Base-by-base conservation (phyloP, 2,329 filamentous ascomycete genomes). In the Trichoderma hamatum region DNA sequence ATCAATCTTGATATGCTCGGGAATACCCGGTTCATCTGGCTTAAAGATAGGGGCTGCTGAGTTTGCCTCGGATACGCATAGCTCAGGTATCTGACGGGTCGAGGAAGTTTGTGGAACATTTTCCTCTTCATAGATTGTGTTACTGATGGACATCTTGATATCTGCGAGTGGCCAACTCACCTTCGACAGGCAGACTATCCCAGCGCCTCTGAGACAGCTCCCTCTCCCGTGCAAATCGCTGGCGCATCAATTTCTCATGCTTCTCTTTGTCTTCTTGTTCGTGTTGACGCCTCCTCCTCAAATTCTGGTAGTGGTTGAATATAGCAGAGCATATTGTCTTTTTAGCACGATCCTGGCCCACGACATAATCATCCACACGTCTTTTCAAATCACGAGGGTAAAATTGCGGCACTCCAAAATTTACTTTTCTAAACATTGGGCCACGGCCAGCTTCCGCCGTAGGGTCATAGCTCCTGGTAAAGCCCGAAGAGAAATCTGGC, bases 251-350 rank as follows among this genome's bases (percentile, higher is more conserved):
- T 80, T 91, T 92, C 71, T 93, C 90, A 54, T 83, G 81, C 43
- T 81, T 73, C 56, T 84, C 84, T 63, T 83, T 81, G 66, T 89
- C 86, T 69, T 86, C 82, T 30, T 92, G 88, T 75, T 97, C 94
- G 67, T 94, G 89, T 72, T 96, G 88, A 70, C 90, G 88, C 60
- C 93, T 85, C 75, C 93, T 87, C 28, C 94, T 90, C 70, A 97
- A 87, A 58, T 92, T 89, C 80, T 97, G 93, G 77, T 98, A 97
- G 78, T 99, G 96, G 77, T 98, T 97, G 82, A 97, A 97, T 32
- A 99, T 92, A 7, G 95, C 94, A 3, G 95, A 91, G 72, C 93
- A 96, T 72, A 98, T 89, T 16, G 94, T 92, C 80, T 97, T 96
- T 84, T 99, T 96, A 19, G 96, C 94, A 70, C 93, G 89, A 73